phyloP scores from a whole-genome alignment of 2,329 filamentous ascomycete genomes.

The Eurotiales sp. region DNA sequence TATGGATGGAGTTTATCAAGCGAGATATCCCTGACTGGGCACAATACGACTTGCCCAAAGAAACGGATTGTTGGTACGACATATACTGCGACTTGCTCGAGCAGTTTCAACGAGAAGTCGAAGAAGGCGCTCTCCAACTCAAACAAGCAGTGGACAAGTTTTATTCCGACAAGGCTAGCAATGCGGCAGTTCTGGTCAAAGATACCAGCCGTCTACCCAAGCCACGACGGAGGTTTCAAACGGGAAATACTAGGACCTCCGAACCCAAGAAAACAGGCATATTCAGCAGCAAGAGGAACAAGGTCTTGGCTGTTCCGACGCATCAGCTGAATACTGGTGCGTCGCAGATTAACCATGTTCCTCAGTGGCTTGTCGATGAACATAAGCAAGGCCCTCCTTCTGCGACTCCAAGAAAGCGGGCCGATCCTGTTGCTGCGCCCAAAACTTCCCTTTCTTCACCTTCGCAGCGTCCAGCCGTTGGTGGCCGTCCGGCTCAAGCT shows the following conservation, averaged over 20 bases:
- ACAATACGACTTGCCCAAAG: slow-evolving; percentile 61
- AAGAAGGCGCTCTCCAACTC: slow-evolving; percentile 56
- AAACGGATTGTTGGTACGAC: slow-evolving; percentile 70
- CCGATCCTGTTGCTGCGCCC: neutral
- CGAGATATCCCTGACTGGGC: slow-evolving; percentile 69
- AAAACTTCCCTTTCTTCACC: neutral
- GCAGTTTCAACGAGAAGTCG: slow-evolving; percentile 55
- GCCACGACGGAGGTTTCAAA: slow-evolving; percentile 6
- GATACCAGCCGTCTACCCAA: slow-evolving; percentile 5
- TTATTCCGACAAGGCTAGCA: slow-evolving; percentile 55
- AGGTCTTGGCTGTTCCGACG: slow-evolving; percentile 35
- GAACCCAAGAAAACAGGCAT: slow-evolving; percentile 30
- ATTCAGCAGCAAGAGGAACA: slow-evolving; percentile 36
- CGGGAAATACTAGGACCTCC: slow-evolving; percentile 17
- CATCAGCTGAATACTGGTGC: slow-evolving; percentile 38
- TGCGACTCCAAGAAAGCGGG: slow-evolving; percentile 3
- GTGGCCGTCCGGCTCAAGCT: neutral
- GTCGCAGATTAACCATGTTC: slow-evolving; percentile 36
- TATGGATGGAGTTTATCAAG: slow-evolving; percentile 77
- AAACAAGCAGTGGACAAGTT: slow-evolving; percentile 56
- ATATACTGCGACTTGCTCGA: slow-evolving; percentile 68
- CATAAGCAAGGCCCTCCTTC: slow-evolving; percentile 28
- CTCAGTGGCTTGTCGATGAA: slow-evolving; percentile 40
- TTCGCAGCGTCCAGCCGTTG: neutral
- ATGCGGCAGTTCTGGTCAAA: slow-evolving; percentile 30